Percentiles rank a stretch among this genome's conserved stretches.
phyloP scores from a whole-genome alignment of 106 monocot genomes.

The Gastrodia elata region DNA sequence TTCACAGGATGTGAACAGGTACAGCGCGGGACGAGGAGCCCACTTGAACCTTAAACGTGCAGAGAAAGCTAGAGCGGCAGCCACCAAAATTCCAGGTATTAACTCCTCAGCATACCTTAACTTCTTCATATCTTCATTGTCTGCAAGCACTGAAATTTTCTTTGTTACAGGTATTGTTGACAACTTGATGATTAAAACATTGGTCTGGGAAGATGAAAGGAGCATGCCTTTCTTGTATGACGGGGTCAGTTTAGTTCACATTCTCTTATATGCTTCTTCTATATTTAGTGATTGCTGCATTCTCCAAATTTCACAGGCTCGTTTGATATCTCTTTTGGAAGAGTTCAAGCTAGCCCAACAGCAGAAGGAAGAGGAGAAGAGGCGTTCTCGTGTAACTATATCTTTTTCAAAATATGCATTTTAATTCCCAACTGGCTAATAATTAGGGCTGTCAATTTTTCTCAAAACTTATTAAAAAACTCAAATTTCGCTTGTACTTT shows the following conservation, averaged over 20 bases:
- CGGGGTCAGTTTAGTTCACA: constrained; percentile 15
- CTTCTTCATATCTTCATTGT: not conserved
- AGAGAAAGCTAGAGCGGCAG: constrained; percentile 69
- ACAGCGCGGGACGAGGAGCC: constrained; percentile 58
- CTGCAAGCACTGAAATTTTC: not conserved
- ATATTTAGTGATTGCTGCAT: not conserved
- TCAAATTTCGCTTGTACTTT: too few species aligned
- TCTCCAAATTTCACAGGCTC: constrained; percentile 35
- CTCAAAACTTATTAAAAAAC: too few species aligned
- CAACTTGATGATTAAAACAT: constrained; percentile 14
- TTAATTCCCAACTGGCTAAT: too few species aligned
- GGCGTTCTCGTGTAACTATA: constrained; percentile 42
- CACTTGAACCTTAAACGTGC: constrained; percentile 90
- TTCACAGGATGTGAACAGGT: constrained; percentile 64
- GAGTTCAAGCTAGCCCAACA: constrained; percentile 65
- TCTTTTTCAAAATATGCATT: not conserved
- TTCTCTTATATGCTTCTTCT: not conserved
- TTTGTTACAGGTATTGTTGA: constrained; percentile 20
- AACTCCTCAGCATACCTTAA: too few species aligned
- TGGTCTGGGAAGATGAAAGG: constrained; percentile 20
- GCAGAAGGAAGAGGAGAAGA: constrained; percentile 88
- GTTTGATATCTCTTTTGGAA: constrained; percentile 72
- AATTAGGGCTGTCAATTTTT: too few species aligned
- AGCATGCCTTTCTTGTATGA: constrained; percentile 17
- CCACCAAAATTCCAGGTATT: constrained; percentile 76